Conservation (phyloP, 208 protist species). For the Vickermania ingenoplastis region DNA sequence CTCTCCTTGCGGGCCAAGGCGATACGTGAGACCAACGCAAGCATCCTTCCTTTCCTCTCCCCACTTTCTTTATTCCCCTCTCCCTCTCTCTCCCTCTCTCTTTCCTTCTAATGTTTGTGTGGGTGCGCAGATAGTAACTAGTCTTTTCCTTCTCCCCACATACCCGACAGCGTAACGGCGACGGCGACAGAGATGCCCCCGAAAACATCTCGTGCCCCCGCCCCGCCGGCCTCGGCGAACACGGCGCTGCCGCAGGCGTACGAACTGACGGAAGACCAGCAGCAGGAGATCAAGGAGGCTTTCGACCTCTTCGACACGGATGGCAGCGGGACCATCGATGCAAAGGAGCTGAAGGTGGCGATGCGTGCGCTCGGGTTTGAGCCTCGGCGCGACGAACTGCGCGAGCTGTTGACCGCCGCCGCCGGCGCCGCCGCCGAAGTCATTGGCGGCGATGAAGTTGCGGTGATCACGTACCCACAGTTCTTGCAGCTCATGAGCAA, state of each 20-base stretch:
- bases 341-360: constrained; percentile 89
- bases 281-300: constrained; percentile 92
- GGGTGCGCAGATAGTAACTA: too few species aligned
- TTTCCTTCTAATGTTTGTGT: too few species aligned
- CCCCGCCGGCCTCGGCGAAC: too few species aligned
- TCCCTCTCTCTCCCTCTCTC: too few species aligned
- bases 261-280: constrained; percentile 73
- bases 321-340: constrained; percentile 89
- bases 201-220: neutral
- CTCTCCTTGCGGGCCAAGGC: too few species aligned
- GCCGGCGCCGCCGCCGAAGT: constrained; percentile 10
- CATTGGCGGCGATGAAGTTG: constrained; percentile 18
- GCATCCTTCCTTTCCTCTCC: too few species aligned
- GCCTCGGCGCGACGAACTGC: constrained; percentile 90
- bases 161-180: too few species aligned
- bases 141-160: too few species aligned
- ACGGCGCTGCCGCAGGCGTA: constrained; percentile 2
- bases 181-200: constrained; percentile 3
- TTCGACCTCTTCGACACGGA: constrained; percentile 97
- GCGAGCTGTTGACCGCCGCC: constrained; percentile 48
- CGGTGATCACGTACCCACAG: constrained; percentile 72
- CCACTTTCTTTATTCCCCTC: too few species aligned
- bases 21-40: too few species aligned
- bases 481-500: constrained; percentile 84
- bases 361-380: constrained; percentile 94